Base-by-base conservation (phyloP, 2,329 filamentous ascomycete species). In the Pseudogymnoascus sp. region DNA sequence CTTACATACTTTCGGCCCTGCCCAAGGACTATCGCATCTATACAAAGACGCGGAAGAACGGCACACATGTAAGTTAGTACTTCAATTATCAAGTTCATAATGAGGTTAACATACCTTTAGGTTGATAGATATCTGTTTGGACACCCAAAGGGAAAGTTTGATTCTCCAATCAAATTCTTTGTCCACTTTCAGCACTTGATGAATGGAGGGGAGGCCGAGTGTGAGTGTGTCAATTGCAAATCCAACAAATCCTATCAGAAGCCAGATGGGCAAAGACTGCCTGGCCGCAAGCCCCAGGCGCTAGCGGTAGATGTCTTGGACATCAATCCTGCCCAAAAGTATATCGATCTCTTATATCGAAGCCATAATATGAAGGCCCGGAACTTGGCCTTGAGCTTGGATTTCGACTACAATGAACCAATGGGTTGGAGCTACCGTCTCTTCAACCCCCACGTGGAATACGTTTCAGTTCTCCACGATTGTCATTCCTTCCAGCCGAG, bases 91-190 rank as follows among this genome's bases (percentile, higher is more conserved):
- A 33, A 55, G 49, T 33, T 55, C 26, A 55, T 55, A 35, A 21
- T 55, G 29, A 19, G 16, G 29, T 29, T 55, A 55, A 55, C 29
- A 5, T 21, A 33, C 2, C 49, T 11, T 21, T 33, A 62, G 60
- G 11, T 39, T 11, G 62, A 63, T 16, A 60, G 62, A n/a, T 63
- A 63, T 23, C 33, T 63, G 5, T 63, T 52, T 35, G 62, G 62
- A 12, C 60, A 62, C 33, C 41, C 35, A 11, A 49, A 38, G 21
- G 62, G 60, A n/a, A 43, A 60, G 6, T 63, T 62, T 58, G 41
- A 62, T 14, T 63, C 62, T 16, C 39, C 62, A 19, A 62, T 49
- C n/a, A 59, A 63, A 33, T 63, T 62, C 60, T 49, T 35, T 39
- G 26, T 49, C 16, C 62, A 63, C 38, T 63, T 63, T 35, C 55